Base-by-base conservation (phyloP, 2,329 filamentous ascomycete species). In the Alternaria dauci region DNA sequence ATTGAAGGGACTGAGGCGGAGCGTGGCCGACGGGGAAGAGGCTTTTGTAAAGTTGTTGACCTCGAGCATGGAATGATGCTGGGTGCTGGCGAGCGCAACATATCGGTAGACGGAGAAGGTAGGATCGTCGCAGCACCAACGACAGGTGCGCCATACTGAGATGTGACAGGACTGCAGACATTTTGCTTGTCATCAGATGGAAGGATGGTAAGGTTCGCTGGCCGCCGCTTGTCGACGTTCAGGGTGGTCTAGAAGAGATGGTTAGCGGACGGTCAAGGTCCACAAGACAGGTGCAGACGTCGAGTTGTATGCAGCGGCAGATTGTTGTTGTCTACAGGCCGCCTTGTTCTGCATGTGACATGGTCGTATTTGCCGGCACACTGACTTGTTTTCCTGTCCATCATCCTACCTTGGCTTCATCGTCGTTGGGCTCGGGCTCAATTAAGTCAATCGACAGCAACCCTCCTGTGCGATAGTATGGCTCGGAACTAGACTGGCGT, bases 41-140 rank as follows among this genome's bases (percentile, higher is more conserved):
- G 72, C 61, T 76, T 76, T 68, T 79, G 69, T 67, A 74, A 65
- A 26, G 63, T 67, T 50, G 66, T 62, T 32, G 70, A 66, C 73
- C 69, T 66, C 63, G 73, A 60, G 62, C 68, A 72, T 43, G 71
- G 55, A 59, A 70, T 71, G 41, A 71, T 69, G 58, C 72, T 75
- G 44, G 78, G 63, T 32, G 71, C 72, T 52, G 80, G 79, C 18
- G 80, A 81, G 39, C 76, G 76, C 26, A 82, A 71, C 69, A 80
- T 78, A 55, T 80, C 80, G 70, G 79, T 81, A 66, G 81, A 76
- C 23, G 78, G 76, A 32, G 76, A 72, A 61, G 81, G 74, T 41
- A 82, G 68, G 72, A 73, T 76, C 44, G 71, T 74, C 52, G 73
- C 69, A 38, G 74, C 74, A 56, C 66, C 70, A 63, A 67, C 62